Evolutionary conservation across 768 basidiomycete genomes (phyloP).

Genomic region (Gymnopilus junonius): DNA sequence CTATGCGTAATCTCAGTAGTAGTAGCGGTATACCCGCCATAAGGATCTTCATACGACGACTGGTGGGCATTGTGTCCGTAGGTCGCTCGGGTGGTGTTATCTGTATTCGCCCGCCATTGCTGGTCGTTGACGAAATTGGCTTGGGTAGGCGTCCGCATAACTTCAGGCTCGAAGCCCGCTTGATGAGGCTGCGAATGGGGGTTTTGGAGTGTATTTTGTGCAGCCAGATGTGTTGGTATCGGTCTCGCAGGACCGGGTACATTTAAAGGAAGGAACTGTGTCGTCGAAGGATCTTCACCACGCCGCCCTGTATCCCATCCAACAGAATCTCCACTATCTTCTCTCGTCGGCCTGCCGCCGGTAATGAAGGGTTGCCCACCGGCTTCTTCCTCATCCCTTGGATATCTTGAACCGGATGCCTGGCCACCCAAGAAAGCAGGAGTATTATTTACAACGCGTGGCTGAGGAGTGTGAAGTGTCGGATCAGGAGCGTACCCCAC

Average conservation of each 20-base stretch:
- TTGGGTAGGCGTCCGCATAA: slow-evolving; percentile 23
- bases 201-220: slow-evolving; percentile 1
- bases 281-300: neutral
- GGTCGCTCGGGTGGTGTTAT: too few species aligned
- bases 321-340: slow-evolving; percentile 35
- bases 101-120: neutral
- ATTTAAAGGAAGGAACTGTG: neutral
- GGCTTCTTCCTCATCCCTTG: slow-evolving; percentile 21
- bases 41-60: slow-evolving; percentile 20
- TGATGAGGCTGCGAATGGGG: slow-evolving; percentile 4
- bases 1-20: neutral
- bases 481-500: slow-evolving; percentile 51
- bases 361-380: neutral
- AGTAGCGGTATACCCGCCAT: slow-evolving; percentile 11
- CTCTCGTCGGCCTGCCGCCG: slow-evolving; percentile 7
- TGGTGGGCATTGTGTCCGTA: slow-evolving; percentile 2
- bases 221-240: neutral
- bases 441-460: slow-evolving; percentile 28
- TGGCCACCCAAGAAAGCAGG: neutral
- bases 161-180: slow-evolving; percentile 9
- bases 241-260: neutral
- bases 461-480: slow-evolving; percentile 52
- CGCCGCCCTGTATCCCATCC: slow-evolving; percentile 31
- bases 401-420: slow-evolving; percentile 1
- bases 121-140: slow-evolving; percentile 14